Percentiles rank a stretch among this genome's conserved stretches.
Evolutionary conservation across 495 filamentous ascomycete species (phyloP).

Genomic region (Xylaria sp.): DNA sequence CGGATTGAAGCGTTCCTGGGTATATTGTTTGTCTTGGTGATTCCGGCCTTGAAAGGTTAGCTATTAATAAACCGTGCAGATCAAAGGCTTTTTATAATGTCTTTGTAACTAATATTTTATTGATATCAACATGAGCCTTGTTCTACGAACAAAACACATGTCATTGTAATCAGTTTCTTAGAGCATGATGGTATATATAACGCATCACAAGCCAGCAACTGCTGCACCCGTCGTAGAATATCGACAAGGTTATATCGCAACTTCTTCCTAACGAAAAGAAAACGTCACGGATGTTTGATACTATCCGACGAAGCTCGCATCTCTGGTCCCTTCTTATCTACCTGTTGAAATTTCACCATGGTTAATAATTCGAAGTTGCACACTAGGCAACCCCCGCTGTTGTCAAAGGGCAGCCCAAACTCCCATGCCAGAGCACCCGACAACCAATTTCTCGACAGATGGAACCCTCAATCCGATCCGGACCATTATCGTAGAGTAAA

Average conservation of each 20-base stretch:
- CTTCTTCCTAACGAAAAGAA: neutral
- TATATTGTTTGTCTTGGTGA: neutral
- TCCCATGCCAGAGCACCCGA: neutral
- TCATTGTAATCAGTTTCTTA: neutral
- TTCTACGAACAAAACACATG: neutral
- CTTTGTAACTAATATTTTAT: neutral
- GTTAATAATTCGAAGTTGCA: neutral
- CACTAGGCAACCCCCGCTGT: neutral
- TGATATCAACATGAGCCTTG: neutral
- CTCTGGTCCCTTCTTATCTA: neutral
- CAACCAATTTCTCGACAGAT: conserved; percentile 2
- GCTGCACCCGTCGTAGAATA: neutral
- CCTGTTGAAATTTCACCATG: neutral
- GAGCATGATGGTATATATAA: neutral
- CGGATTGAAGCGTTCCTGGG: neutral
- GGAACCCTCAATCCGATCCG: neutral
- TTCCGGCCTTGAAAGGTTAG: neutral
- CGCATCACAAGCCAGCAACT: neutral
- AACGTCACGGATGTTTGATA: neutral
- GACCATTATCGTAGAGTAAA: conserved; percentile 6
- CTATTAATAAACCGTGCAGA: neutral
- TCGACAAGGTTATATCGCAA: neutral
- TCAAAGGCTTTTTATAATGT: neutral
- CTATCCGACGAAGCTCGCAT: neutral
- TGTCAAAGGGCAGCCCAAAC: neutral